phyloP scores from a whole-genome alignment of 2,329 filamentous ascomycete genomes.

The Epichloe coenophiala region DNA sequence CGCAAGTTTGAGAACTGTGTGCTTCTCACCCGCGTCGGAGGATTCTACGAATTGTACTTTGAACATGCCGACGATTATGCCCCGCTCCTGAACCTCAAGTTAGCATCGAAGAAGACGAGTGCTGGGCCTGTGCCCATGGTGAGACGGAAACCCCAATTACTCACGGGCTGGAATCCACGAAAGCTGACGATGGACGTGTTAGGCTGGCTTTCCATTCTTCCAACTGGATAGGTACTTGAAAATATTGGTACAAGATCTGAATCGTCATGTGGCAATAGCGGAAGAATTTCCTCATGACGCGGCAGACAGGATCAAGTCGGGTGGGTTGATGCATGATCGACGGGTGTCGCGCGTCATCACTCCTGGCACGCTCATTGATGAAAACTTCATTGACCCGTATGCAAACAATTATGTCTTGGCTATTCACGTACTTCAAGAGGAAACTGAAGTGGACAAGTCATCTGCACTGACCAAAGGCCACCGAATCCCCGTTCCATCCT shows the following conservation, averaged over 20 bases:
- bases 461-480: background rate
- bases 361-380: conserved; percentile 89
- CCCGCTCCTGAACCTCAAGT: conserved; percentile 75
- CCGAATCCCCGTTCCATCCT: conserved; percentile 4
- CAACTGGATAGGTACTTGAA: conserved; percentile 91
- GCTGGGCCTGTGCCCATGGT: conserved; percentile 78
- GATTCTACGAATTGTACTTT: conserved; percentile 97
- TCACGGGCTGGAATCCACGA: conserved; percentile 1
- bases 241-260: conserved; percentile 78
- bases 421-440: conserved; percentile 40
- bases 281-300: conserved; percentile 77
- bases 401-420: conserved; percentile 87
- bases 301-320: conserved; percentile 56
- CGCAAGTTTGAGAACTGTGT: conserved; percentile 82
- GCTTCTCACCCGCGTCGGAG: conserved; percentile 78
- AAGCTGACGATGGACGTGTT: background rate
- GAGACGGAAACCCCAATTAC: conserved; percentile 9
- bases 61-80: conserved; percentile 86
- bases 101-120: conserved; percentile 66
- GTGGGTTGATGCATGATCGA: conserved; percentile 73
- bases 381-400: conserved; percentile 91
- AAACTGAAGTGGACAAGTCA: too few species aligned
- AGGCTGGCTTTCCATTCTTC: conserved; percentile 87
- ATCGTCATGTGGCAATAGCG: conserved; percentile 82
- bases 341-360: conserved; percentile 80